Evolutionary conservation across 2,329 filamentous ascomycete genomes (phyloP).

Genomic region (Verticillium alfalfae): DNA sequence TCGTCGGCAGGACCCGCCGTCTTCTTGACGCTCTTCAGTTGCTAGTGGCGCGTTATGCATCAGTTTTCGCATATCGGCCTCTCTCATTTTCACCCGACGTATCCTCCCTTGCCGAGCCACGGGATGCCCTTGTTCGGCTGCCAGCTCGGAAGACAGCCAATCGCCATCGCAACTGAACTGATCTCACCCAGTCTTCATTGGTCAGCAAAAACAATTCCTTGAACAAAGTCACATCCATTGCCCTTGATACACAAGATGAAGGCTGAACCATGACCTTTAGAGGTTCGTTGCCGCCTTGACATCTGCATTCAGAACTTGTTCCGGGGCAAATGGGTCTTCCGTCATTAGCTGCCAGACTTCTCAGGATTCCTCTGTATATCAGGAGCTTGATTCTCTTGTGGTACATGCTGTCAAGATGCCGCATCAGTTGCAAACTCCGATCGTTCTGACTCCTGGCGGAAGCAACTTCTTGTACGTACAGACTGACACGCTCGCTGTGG

Average conservation of each 20-base stretch:
- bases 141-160: neutral
- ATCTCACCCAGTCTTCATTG: neutral
- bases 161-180: neutral
- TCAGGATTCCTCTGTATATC: neutral
- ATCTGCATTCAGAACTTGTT: neutral
- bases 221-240: neutral
- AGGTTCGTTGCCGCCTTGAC: neutral
- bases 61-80: neutral
- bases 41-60: neutral
- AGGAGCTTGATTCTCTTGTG: neutral
- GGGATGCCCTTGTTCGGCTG: neutral
- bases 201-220: neutral
- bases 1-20: neutral
- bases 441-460: neutral
- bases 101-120: neutral
- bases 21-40: neutral
- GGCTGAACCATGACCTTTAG: neutral
- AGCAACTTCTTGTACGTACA: neutral
- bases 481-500: neutral
- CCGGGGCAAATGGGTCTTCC: neutral
- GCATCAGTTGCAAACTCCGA: neutral
- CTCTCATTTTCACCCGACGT: neutral
- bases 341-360: neutral
- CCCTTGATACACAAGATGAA: neutral
- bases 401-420: neutral